phyloP scores from a whole-genome alignment of 2,329 filamentous ascomycete genomes.

The Fusarium nisikadoi region DNA sequence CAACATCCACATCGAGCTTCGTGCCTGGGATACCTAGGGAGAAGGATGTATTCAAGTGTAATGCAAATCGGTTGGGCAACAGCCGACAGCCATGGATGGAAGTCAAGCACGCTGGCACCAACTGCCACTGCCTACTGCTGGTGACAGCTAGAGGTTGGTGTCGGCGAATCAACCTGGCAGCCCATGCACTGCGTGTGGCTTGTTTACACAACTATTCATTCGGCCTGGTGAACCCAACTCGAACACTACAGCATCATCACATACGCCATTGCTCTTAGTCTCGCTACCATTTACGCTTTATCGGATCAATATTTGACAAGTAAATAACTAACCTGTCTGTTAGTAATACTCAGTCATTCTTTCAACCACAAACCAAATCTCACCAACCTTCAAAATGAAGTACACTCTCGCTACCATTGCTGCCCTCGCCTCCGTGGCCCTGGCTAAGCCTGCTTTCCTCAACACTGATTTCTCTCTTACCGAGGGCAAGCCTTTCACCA shows the following conservation, averaged over 20 bases:
- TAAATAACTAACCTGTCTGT: conserved; percentile 23
- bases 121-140: background rate
- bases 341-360: conserved; percentile 46
- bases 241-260: conserved; percentile 5
- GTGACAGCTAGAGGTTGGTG: background rate
- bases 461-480: conserved; percentile 47
- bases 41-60: background rate
- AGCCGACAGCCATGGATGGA: background rate
- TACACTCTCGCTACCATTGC: conserved; percentile 47
- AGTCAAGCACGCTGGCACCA: background rate
- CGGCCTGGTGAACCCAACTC: background rate
- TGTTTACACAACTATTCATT: background rate
- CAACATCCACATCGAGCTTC: background rate
- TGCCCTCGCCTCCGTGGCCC: conserved; percentile 44
- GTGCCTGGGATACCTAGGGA: background rate
- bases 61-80: background rate
- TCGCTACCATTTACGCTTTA: conserved; percentile 2
- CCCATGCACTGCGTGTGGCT: background rate
- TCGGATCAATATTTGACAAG: background rate
- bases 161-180: background rate
- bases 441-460: conserved; percentile 48
- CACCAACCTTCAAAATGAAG: conserved; percentile 51
- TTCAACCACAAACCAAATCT: conserved; percentile 26
- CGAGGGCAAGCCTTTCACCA: conserved; percentile 48
- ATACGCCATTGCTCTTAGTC: background rate